Evolutionary conservation across 169 alveolate species (phyloP), one percentile per base, ranked within the genome.

Genomic region (Theileria annulata): DNA sequence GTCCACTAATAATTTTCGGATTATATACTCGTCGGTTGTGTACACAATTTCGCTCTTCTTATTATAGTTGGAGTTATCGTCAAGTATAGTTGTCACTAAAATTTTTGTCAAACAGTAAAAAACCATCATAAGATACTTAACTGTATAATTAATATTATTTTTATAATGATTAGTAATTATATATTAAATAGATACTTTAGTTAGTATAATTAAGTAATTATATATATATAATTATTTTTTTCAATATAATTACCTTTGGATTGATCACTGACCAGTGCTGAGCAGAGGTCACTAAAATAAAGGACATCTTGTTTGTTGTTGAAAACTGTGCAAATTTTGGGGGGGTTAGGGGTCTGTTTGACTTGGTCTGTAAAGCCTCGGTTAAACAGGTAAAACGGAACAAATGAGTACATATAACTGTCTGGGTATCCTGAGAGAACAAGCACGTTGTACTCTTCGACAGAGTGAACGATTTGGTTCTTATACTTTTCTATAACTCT

Each of bases 361-460:
- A 37, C 35, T 49, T 37, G 17, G n/a, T 60, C 9, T 28, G 87
- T 76, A 31, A 84, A 84, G 13, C 90, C 87, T 33, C 86, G 62
- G 72, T 73, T 72, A 59, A 42, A 77, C 21, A 84, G 81, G 68
- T 69, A 84, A 31, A 48, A 77, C 25, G 90, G 90, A 27, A 84
- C 72, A 58, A 70, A 71, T 1, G 82, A 33, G 42, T 72, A 19
- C 67, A 64, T 47, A 74, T 67, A 71, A 8, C 75, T 66, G n/a
- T 59, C 90, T 2, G 66, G 82, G 59, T 63, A 33, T 6, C 87
- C 84, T 10, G 86, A 77, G 37, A 84, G 27, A 13, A 71, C 74
- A 19, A 84, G 84, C 49, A 77, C 78, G 60, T 30, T 77, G 78
- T 77, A 71, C 19, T 48, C 59, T 54, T 84, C 90, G 25, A 84